Evolutionary conservation across 176 grass and related monocot species (phyloP), one percentile per base, ranked within the genome.

Genomic region (Zizania latifolia): DNA sequence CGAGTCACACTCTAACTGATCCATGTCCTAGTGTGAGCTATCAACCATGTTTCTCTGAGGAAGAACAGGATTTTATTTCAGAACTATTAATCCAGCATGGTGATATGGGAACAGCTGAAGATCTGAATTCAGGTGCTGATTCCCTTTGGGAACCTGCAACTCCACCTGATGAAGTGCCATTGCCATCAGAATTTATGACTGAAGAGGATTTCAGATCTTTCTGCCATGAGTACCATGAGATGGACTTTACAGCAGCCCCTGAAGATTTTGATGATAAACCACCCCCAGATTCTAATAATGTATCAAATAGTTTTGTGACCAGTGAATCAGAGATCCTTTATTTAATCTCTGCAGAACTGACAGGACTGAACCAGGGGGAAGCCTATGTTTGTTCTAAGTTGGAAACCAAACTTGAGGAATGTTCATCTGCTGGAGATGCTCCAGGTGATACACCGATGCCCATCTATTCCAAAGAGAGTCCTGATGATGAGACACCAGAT

Each of bases 141-240:
- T 82, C 87, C 41, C 81, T 96, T 60, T 89, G 86, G 84, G 89
- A 89, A 84, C 60, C 83, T 79, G 86, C 83, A 72, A 82, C 86
- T 71, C 83, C 78, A 81, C 78, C 89, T 70, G 69, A 84, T 65
- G 89, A 92, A 82, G 69, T 38, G 33, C 81, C 62, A 19, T 86
- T 86, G 58, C 62, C 72, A 55, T 79, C 84, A 72, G 69, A 82
- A 86, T 24, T 76, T 78, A 89, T 73, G 78, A 76, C 35, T 83
- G 86, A 92, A 71, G 75, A 84, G 45, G 78, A 89, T 45, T 88
- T 85, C 34, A 81, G 66, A 78, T 70, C 77, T 27, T 88, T 84
- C 68, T 85, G 55, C 73, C 67, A 69, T 65, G 79, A 72, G 53
- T 84, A 90, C 75, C 78, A 63, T 73, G 85, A 75, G 65, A 82